Evolutionary conservation across 192 early-diverging fungal species (phyloP).

Genomic region (Coemansia sp.): DNA sequence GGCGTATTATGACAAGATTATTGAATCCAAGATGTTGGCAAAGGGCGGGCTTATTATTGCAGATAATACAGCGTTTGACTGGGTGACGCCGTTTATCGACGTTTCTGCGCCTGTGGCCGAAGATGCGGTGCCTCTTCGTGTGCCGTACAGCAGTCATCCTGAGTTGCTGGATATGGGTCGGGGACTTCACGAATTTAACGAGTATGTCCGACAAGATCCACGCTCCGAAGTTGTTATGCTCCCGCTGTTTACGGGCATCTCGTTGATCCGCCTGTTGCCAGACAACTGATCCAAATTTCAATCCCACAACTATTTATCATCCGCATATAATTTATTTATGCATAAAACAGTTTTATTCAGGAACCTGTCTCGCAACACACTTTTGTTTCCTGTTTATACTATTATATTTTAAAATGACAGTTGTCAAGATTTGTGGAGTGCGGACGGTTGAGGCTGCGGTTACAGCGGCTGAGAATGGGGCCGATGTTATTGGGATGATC

Average conservation of each 20-base stretch:
- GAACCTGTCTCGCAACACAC: background rate
- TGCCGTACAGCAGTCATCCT: background rate
- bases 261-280: conserved; percentile 7
- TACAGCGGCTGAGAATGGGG: conserved; percentile 70
- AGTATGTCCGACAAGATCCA: conserved; percentile 60
- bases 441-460: conserved; percentile 78
- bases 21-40: conserved; percentile 59
- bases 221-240: conserved; percentile 60
- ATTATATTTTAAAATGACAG: conserved; percentile 2
- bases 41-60: conserved; percentile 62
- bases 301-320: background rate
- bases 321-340: background rate
- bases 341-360: background rate
- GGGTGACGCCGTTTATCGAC: conserved; percentile 20
- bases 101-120: conserved; percentile 14
- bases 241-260: conserved; percentile 56
- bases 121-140: conserved; percentile 13
- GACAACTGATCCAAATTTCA: background rate
- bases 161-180: no score
- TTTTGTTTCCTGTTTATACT: background rate
- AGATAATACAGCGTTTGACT: conserved; percentile 59
- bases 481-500: conserved; percentile 93
- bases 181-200: conserved; percentile 60
- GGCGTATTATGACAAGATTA: conserved; percentile 61
- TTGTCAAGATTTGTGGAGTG: conserved; percentile 96